Base-by-base conservation (phyloP, 257 asterid species). In the Nicotiana obtusifolia region DNA sequence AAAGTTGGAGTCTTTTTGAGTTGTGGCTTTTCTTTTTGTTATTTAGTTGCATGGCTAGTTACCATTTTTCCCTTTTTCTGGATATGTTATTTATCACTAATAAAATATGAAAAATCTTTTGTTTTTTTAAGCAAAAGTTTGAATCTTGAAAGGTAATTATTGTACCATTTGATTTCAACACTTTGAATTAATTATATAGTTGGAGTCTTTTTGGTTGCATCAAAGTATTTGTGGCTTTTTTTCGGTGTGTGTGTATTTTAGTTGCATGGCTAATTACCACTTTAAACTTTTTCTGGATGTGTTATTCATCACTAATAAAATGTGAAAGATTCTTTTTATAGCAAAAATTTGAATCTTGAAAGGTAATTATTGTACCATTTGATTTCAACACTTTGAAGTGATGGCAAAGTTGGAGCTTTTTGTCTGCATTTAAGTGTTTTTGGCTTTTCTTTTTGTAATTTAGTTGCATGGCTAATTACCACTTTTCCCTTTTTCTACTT, bases 1-100 rank as follows among this genome's bases (percentile, higher is more conserved):
- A 86, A 82, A 88, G 87, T 57, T 85, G 87, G 83, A 71, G 69
- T 89, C 88, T 85, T 86, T 89, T 87, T 73, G 61, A 83, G 62
- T 53, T 83, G 59, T 78, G 67, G 59, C 84, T 85, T 81, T 82
- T 82, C 84, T 87, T 84, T 84, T 86, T 84, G 86, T 86, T 83
- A 85, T 80, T 83, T 80, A 85, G 85, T 86, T 85, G 80, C 86
- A 84, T 82, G 87, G 49, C 64, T 65, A 14, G 57, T 24, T 11
- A 61, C 60, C 33, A 69, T 30, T 71, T 69, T 78, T 65, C 4
- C 78, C 64, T 65, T 83, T 53, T 78, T 52, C 79, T 35, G 2
- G 9, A 35, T 35, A 7, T 35, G 44, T 35, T 35, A 35, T 35
- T 35, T 35, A 35, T 35, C 44, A 77, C 54, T 68, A 20, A 47